Base-by-base conservation (phyloP, 805 yeast species). In the Nakazawaea ambrosiae region DNA sequence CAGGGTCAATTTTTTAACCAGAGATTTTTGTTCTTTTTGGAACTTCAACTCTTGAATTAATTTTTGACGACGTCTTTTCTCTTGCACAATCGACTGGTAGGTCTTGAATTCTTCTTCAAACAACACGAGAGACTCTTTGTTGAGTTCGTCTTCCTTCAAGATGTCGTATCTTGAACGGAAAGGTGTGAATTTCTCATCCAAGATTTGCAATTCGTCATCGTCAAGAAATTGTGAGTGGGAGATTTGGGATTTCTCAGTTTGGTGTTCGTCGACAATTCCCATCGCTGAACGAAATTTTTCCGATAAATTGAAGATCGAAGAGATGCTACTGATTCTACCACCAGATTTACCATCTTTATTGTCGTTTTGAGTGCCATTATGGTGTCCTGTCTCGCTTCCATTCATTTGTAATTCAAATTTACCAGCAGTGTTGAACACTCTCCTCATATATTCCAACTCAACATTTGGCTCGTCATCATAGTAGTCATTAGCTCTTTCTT, bases 51-150 rank as follows among this genome's bases (percentile, higher is more conserved):
- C 49, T 37, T 55, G 59, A 17, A 62, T 47, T 24, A 59, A 42
- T 38, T 58, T 56, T 34, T 54, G 58, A 53, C 59, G 52, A 40
- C 55, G 55, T 37, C 57, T 54, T 25, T 71, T 59, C 45, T 70
- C 72, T 33, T 59, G 61, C 42, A 70, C 49, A 16, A 69, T 55
- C 39, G 61, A 61, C 44, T 64, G 70, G 43, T 69, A 72, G 34
- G 59, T 65, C 39, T 60, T 62, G 47, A 60, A 68, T 28, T 61
- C 65, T 20, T 55, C 52, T 26, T 57, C 58, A 36, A 60, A 57
- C 3, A 34, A 20, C 12, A 39, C 16, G 4, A 39, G 25, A 14
- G 35, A 26, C 16, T 33, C 30, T 1, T 29, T 23, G 18, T 28
- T 38, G 22, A 38, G 27, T 7, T 12, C 20, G 22, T 37, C 36